Evolutionary conservation across 768 basidiomycete genomes (phyloP), one percentile per base, ranked within the genome.

Genomic region (Mycena vulgaris): DNA sequence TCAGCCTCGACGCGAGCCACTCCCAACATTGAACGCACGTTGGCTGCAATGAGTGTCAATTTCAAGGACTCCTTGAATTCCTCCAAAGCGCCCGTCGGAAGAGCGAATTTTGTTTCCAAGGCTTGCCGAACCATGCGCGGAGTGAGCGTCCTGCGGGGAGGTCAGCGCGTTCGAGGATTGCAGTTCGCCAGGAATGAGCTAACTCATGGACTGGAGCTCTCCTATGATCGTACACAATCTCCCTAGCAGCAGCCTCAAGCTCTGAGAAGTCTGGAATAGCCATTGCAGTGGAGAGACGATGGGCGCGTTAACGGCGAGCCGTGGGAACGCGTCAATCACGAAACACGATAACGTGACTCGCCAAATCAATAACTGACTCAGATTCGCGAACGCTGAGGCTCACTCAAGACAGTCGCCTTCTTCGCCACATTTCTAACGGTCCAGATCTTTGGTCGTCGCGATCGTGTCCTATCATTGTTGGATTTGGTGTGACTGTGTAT

Each of bases 11-110:
- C 27, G 14, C 30, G 33, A 70, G 40, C 35, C 27, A 39, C 35
- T 66, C n/a, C 27, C 31, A 33, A 47, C 21, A 40, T 45, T 25
- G n/a, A 28, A 63, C 68, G 47, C 28, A 60, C 66, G 21, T 51
- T n/a, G 33, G 51, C 63, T 16, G 30, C 30, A 14, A 11, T n/a
- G 3, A 73, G 57, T 4, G 82, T 83, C 13, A 75, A 68, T 70
- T 88, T 90, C 28, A 93, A 75, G 3, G 81, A 75, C 19, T 72
- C 66, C 75, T 86, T 92, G 78, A 85, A 88, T 55, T 84, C 80
- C 23, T 86, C 84, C 45, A 92, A 77, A 3, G 80, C 75, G 0
- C 87, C 88, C 7, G 79, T 71, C 11, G 83, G 81, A n/a, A 92
- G 76, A 5, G 72, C 66, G 49, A 90, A 81, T 27, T 81, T 72